These are phyloP conservation scores for Myochromella boudieri DNA, from an alignment of 768 basidiomycete species.

Conservation along the genomic window DNA sequence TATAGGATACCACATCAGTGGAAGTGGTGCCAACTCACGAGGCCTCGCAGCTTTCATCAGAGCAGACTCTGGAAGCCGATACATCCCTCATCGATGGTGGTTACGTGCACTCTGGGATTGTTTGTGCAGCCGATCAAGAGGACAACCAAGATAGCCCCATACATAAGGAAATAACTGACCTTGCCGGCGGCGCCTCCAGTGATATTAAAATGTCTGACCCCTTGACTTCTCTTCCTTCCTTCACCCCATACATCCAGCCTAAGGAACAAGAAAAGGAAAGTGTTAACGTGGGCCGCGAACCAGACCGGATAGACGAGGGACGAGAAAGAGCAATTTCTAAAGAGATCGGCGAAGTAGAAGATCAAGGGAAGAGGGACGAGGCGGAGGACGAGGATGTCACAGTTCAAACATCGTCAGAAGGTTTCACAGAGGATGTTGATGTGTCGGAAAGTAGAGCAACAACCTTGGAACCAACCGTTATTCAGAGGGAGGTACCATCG, in stretches of 20 bases:
- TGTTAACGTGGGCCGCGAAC: constrained; percentile 1
- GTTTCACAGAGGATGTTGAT: neutral
- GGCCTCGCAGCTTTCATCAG: neutral
- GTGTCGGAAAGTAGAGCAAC: neutral
- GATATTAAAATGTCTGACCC: neutral
- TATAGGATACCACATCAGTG: constrained; percentile 1
- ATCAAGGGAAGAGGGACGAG: constrained; percentile 7
- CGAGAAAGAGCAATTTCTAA: constrained; percentile 1
- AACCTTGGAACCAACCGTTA: neutral
- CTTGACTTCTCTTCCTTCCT: neutral
- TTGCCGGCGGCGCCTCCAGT: neutral
- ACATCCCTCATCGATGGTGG: too few relatives aligned
- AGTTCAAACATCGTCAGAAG: neutral
- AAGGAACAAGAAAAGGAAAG: constrained; percentile 20
- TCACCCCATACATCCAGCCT: too few relatives aligned
- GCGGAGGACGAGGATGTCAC: constrained; percentile 1
- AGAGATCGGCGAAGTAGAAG: constrained; percentile 12
- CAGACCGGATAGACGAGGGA: constrained; percentile 15
- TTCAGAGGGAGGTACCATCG: too few relatives aligned
- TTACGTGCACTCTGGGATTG: too few relatives aligned
- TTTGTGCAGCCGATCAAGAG: too few relatives aligned
- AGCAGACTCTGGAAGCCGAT: neutral
- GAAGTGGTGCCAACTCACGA: neutral
- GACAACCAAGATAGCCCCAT: too few relatives aligned
- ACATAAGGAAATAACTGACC: too few relatives aligned